Percentiles rank a stretch among this genome's conserved stretches.
Evolutionary conservation across 257 asterid species (phyloP).

Genomic region (Coffea canephora): DNA sequence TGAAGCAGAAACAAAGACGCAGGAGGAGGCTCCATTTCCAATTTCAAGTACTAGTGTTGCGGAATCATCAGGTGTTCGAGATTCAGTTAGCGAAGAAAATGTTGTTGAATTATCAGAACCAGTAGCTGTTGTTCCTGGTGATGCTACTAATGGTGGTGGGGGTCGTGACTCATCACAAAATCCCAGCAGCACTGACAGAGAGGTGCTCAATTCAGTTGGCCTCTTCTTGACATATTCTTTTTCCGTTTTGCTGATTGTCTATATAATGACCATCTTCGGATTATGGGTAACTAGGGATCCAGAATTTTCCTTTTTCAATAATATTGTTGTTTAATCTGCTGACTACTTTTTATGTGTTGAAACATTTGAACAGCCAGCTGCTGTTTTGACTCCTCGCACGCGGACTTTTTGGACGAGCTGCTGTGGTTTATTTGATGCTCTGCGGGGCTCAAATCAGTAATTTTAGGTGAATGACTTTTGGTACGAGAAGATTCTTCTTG

Average conservation of each 20-base stretch:
- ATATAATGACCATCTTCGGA: background rate
- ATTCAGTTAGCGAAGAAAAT: background rate
- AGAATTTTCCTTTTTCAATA: background rate
- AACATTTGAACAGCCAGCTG: slow-evolving; percentile 27
- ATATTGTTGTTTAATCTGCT: background rate
- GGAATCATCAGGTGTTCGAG: slow-evolving; percentile 20
- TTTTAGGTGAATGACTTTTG: slow-evolving; percentile 11
- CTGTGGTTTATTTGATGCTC: slow-evolving; percentile 39
- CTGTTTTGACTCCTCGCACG: slow-evolving; percentile 13
- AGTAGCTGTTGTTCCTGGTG: background rate
- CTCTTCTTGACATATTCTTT: background rate
- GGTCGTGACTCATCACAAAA: slow-evolving; percentile 17
- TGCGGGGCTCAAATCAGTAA: slow-evolving; percentile 23
- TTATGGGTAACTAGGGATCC: background rate
- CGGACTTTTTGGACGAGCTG: slow-evolving; percentile 36
- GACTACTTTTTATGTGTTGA: slow-evolving; percentile 2
- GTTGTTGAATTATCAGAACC: background rate
- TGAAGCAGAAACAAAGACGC: background rate
- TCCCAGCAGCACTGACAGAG: slow-evolving; percentile 26
- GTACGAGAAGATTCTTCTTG: background rate
- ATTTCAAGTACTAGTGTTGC: slow-evolving; percentile 23
- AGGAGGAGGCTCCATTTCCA: slow-evolving; percentile 22
- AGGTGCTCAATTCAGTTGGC: slow-evolving; percentile 20
- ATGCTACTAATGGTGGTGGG: background rate
- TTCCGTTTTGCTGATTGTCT: background rate